Evolutionary conservation across 768 basidiomycete genomes (phyloP), one percentile per base, ranked within the genome.

Genomic region (Dacryopinax primogenitus): DNA sequence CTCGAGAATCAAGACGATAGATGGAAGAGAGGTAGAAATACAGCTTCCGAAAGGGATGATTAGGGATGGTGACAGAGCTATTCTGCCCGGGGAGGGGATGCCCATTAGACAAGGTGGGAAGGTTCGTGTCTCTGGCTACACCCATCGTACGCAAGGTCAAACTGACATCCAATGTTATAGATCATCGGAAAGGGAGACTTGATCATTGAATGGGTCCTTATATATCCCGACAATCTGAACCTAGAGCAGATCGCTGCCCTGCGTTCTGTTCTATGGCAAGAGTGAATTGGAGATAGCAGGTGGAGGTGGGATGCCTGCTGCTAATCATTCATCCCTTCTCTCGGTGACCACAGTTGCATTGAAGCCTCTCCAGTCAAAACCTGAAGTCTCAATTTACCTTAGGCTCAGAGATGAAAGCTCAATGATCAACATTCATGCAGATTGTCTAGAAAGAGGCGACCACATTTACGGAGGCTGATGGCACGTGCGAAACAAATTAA

Each of bases 71-170:
- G 74, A 81, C 64, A 79, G 77, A 63, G 84, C 83, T 16, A 78
- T 80, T 66, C 72, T 78, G 44, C 75, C 79, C 39, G 84, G 83
- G 41, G 83, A 82, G 63, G 86, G 86, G n/a, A 88, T 88, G 86
- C 85, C 85, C 39, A 76, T 84, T 47, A 75, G 81, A 65, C 77
- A 81, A n/a, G 75, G 79, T 33, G 80, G 82, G 11, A 75, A 77
- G 69, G 75, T 81, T 11, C 7, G 51, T 28, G 13, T 21, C 6
- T 30, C 4, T 26, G 7, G 41, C 18, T 44, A 18, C 13, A 13
- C 11, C 26, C 26, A 4, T 58, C 12, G 9, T 3, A 4, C 3
- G 51, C 3, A 58, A 30, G 9, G 6, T 28, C 4, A 6, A 39
- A 39, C 37, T 39, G 37, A n/a, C n/a, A 58, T 30, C 4, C 13